Evolutionary conservation across 2,329 filamentous ascomycete species (phyloP).

Genomic region (Penicillium expansum): DNA sequence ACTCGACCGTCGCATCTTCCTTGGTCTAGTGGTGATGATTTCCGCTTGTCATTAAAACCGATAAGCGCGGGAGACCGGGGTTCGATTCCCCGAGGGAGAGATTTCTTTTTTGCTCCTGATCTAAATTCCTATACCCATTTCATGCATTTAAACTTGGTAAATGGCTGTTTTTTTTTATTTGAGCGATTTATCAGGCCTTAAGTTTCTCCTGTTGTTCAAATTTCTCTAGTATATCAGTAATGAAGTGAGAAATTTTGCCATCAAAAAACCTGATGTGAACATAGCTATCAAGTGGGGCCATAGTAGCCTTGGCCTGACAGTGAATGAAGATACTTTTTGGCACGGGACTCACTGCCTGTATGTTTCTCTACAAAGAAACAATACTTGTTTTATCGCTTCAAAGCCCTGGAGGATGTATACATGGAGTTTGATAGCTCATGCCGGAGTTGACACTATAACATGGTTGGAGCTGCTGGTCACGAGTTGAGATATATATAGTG

Average conservation of each 20-base stretch:
- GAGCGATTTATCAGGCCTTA: too few species aligned
- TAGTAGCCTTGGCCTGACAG: constrained; percentile 48
- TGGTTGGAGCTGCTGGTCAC: neutral
- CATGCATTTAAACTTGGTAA: too few species aligned
- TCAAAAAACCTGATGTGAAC: neutral
- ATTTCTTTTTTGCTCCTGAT: constrained; percentile 26
- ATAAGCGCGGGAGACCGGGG: constrained; percentile 39
- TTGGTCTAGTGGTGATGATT: constrained; percentile 44
- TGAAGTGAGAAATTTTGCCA: neutral
- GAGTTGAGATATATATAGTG: neutral
- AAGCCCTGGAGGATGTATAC: neutral
- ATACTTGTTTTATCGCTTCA: constrained; percentile 13
- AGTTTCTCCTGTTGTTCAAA: too few species aligned
- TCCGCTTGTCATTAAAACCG: constrained; percentile 38
- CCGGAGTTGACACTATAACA: neutral
- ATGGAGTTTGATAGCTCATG: neutral
- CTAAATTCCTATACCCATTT: too few species aligned
- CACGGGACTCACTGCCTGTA: constrained; percentile 38
- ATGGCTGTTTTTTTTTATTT: too few species aligned
- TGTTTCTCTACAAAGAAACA: constrained; percentile 48
- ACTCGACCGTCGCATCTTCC: constrained; percentile 24
- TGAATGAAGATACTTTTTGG: constrained; percentile 45
- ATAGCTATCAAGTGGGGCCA: constrained; percentile 10
- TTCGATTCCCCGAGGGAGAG: constrained; percentile 40
- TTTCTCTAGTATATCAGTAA: neutral